Evolutionary conservation across 1,284 basidiomycete genomes (phyloP).

Genomic region (Malassezia nana): DNA sequence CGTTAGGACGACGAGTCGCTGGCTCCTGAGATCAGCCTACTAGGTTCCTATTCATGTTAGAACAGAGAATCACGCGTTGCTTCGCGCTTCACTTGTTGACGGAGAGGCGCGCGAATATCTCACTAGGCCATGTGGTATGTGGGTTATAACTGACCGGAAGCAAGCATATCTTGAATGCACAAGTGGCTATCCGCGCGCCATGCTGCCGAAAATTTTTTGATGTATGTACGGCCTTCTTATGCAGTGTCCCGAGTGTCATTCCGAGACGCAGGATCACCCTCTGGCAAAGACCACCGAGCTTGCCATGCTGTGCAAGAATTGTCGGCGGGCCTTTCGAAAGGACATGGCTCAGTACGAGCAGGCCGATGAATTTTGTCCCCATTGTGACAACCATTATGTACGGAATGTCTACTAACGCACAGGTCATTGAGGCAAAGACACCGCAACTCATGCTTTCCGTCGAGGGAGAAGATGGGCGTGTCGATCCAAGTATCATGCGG

Average conservation of each 20-base stretch:
- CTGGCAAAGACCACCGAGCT: constrained; percentile 75
- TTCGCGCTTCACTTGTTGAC: not conserved
- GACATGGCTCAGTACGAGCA: constrained; percentile 84
- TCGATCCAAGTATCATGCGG: constrained; percentile 57
- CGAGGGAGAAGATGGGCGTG: constrained; percentile 77
- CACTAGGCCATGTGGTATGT: constrained; percentile 13
- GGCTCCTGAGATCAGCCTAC: not conserved
- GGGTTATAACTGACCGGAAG: constrained; percentile 15
- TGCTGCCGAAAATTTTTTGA: constrained; percentile 48
- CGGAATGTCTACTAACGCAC: constrained; percentile 44
- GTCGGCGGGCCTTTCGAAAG: constrained; percentile 91
- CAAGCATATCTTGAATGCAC: constrained; percentile 48
- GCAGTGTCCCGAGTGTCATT: constrained; percentile 82
- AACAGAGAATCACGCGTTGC: not conserved
- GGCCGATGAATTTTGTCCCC: constrained; percentile 92
- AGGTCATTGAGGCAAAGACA: constrained; percentile 89
- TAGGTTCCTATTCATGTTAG: not conserved
- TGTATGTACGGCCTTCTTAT: constrained; percentile 20
- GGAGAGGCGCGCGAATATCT: not conserved
- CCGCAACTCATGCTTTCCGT: constrained; percentile 73
- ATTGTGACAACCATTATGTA: constrained; percentile 96
- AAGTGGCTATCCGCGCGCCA: constrained; percentile 44
- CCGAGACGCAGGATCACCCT: constrained; percentile 65
- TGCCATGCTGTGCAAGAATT: constrained; percentile 93
- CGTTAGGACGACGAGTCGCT: not conserved